phyloP scores from a whole-genome alignment of 2,329 filamentous ascomycete species.

The Fusarium euwallaceae region DNA sequence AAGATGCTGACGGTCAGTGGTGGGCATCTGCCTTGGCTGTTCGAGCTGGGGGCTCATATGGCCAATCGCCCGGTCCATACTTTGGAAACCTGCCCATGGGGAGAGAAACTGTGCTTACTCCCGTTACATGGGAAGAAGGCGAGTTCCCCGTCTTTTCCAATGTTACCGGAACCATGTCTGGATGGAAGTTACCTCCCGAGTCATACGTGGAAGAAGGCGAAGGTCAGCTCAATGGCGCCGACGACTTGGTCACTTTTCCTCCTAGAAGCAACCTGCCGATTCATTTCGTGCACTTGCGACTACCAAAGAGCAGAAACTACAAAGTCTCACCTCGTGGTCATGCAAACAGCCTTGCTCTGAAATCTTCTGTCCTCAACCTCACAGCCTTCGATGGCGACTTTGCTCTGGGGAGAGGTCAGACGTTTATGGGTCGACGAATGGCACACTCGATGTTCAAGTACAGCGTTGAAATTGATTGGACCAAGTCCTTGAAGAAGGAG shows the following conservation, averaged over 20 bases:
- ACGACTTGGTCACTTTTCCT: slow-evolving; percentile 5
- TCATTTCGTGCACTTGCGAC: slow-evolving; percentile 11
- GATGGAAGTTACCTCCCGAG: slow-evolving; percentile 44
- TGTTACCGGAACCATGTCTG: slow-evolving; percentile 46
- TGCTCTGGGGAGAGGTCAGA: slow-evolving; percentile 27
- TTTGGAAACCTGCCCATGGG: slow-evolving; percentile 63
- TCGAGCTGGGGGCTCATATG: slow-evolving; percentile 38
- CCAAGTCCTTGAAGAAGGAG: slow-evolving; percentile 43
- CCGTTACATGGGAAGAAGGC: slow-evolving; percentile 62
- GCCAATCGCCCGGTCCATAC: slow-evolving; percentile 26
- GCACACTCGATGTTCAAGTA: slow-evolving; percentile 68
- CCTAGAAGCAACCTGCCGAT: slow-evolving; percentile 3
- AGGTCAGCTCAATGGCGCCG: slow-evolving; percentile 7
- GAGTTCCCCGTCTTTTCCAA: slow-evolving; percentile 59
- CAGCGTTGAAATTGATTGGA: slow-evolving; percentile 60
- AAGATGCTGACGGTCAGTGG: slow-evolving; percentile 47
- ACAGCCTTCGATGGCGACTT: slow-evolving; percentile 54
- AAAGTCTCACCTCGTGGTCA: slow-evolving; percentile 58
- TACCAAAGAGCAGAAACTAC: slow-evolving; percentile 50
- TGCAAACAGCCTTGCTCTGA: slow-evolving; percentile 60
- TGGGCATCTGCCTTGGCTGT: slow-evolving; percentile 31
- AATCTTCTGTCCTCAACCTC: slow-evolving; percentile 65
- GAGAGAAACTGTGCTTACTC: slow-evolving; percentile 63
- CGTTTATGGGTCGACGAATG: slow-evolving; percentile 68
- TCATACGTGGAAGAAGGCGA: slow-evolving; percentile 10